These are phyloP conservation scores for Conidiobolus incongruus DNA, from an alignment of 371 early-diverging fungal species.

Conservation along the genomic window DNA sequence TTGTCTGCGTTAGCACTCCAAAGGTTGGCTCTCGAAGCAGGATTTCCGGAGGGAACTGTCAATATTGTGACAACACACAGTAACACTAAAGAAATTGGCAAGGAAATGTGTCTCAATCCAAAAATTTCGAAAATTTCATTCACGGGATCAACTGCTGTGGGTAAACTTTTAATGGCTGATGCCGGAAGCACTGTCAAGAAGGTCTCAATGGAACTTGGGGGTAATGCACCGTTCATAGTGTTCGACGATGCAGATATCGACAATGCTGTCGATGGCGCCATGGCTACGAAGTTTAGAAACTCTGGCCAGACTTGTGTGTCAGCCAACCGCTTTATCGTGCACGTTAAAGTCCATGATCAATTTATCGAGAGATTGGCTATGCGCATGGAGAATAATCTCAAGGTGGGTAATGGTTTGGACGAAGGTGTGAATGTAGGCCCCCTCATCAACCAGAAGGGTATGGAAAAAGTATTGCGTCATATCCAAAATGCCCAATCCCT, in stretches of 20 bases:
- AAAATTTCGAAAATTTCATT: slow-evolving; percentile 50
- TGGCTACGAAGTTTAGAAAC: slow-evolving; percentile 63
- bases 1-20: slow-evolving; percentile 53
- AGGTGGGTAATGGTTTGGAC: slow-evolving; percentile 54
- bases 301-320: slow-evolving; percentile 75
- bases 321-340: slow-evolving; percentile 73
- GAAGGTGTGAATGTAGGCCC: slow-evolving; percentile 46
- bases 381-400: slow-evolving; percentile 24
- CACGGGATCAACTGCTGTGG: slow-evolving; percentile 57
- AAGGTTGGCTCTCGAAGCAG: slow-evolving; percentile 53
- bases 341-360: slow-evolving; percentile 38
- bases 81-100: slow-evolving; percentile 36
- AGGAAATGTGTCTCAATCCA: slow-evolving; percentile 35
- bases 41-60: slow-evolving; percentile 71
- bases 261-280: slow-evolving; percentile 20
- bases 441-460: slow-evolving; percentile 37
- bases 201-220: slow-evolving; percentile 58
- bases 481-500: slow-evolving; percentile 42
- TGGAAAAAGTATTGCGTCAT: slow-evolving; percentile 39
- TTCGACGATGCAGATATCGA: slow-evolving; percentile 51
- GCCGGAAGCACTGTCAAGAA: slow-evolving; percentile 50
- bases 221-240: slow-evolving; percentile 78
- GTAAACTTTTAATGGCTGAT: slow-evolving; percentile 48
- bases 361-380: slow-evolving; percentile 29
- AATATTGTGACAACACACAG: slow-evolving; percentile 47